Evolutionary conservation across 108 stramenopile species (phyloP).

Genomic region (Nitzschia palea): DNA sequence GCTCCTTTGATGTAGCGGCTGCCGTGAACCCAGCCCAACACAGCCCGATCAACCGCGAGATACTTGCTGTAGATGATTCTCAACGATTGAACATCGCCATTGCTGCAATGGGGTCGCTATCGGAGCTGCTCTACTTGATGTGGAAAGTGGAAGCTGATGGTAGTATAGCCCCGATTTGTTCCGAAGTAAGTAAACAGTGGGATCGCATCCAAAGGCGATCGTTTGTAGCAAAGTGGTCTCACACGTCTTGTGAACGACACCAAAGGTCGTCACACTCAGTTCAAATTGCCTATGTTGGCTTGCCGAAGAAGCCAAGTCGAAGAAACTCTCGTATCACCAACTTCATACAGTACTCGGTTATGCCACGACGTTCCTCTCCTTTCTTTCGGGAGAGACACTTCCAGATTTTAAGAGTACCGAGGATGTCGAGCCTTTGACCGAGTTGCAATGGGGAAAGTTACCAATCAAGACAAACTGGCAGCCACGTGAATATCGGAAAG

Average conservation of each 20-base stretch:
- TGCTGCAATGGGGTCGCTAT: constrained; percentile 1
- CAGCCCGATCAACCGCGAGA: background rate
- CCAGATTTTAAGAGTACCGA: constrained; percentile 2
- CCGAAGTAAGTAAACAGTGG: constrained; percentile 29
- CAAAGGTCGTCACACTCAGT: background rate
- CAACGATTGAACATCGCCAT: constrained; percentile 5
- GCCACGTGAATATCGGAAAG: constrained; percentile 24
- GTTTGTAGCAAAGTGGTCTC: background rate
- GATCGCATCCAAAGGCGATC: no score
- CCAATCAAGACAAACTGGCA: constrained; percentile 54
- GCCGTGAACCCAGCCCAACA: background rate
- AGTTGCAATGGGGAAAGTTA: constrained; percentile 9
- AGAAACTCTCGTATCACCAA: background rate
- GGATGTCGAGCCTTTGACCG: background rate
- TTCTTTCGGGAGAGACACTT: constrained; percentile 2
- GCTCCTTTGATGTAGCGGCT: constrained; percentile 23
- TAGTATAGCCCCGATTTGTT: constrained; percentile 13
- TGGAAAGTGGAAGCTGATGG: constrained; percentile 34
- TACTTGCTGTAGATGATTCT: background rate
- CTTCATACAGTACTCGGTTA: constrained; percentile 9
- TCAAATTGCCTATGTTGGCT: background rate
- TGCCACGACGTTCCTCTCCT: constrained; percentile 14
- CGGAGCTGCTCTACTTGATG: constrained; percentile 6
- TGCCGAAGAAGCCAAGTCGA: background rate
- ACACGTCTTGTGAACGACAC: background rate